These are phyloP conservation scores for Pseudogymnoascus sp. DNA, from an alignment of 2,329 filamentous ascomycete genomes.

Conservation along the genomic window DNA sequence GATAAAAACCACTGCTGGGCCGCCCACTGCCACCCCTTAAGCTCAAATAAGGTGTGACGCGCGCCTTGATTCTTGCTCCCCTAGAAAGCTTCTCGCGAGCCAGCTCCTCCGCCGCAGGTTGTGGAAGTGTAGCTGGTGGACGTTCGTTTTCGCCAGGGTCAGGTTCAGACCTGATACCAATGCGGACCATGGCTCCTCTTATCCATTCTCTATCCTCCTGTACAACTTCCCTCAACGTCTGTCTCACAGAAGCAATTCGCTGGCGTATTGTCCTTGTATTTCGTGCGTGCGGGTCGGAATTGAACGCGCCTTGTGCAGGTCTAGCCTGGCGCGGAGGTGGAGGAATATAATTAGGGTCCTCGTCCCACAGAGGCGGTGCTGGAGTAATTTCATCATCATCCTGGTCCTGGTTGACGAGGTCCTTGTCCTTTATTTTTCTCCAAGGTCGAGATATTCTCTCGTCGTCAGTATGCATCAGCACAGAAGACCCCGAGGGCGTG, in stretches of 20 bases:
- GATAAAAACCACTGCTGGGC: no score
- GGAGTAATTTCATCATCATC: neutral
- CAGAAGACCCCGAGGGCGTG: neutral
- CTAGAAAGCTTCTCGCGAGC: neutral
- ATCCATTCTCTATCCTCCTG: slow-evolving; percentile 3
- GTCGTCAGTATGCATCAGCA: neutral
- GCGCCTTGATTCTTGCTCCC: neutral
- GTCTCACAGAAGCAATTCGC: neutral
- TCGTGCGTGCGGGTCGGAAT: neutral
- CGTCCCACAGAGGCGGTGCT: neutral
- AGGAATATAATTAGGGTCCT: neutral
- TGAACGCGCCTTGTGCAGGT: neutral
- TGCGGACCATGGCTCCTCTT: neutral
- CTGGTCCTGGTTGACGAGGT: neutral
- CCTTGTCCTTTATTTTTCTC: neutral
- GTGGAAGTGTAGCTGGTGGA: neutral
- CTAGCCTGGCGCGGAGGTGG: neutral
- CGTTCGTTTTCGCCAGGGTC: neutral
- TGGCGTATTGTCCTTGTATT: slow-evolving; percentile 2
- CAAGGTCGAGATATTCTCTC: neutral
- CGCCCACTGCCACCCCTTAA: neutral
- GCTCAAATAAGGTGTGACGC: neutral
- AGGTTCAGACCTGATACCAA: neutral
- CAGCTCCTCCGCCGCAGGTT: neutral
- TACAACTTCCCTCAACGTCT: neutral